Percentiles rank a stretch among this genome's conserved stretches.
Conservation (phyloP, 2,329 filamentous ascomycete species). For the Reticulascus tulasneorum region DNA sequence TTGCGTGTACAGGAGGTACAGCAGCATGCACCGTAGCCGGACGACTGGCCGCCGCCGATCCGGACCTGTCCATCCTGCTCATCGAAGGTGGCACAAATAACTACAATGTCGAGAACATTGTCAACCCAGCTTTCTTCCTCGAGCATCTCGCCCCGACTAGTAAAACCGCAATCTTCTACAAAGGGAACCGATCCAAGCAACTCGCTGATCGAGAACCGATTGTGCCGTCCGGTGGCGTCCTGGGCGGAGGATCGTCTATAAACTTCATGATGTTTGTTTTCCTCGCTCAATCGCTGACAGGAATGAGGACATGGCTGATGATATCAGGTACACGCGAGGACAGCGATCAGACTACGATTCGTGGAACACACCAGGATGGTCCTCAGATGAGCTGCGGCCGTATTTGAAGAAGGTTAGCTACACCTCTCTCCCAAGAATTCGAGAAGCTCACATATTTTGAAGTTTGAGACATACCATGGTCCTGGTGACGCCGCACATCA, state of each 20-base stretch:
- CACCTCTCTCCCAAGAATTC: background rate
- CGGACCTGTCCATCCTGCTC: conserved; percentile 44
- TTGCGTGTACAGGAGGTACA: conserved; percentile 36
- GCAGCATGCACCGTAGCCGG: conserved; percentile 45
- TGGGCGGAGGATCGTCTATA: conserved; percentile 48
- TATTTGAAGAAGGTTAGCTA: conserved; percentile 49
- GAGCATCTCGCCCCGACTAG: conserved; percentile 68
- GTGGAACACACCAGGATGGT: conserved; percentile 51
- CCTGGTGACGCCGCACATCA: conserved; percentile 27
- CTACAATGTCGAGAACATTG: conserved; percentile 42
- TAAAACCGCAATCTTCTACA: conserved; percentile 52
- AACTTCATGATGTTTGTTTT: conserved; percentile 36
- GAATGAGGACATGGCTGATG: too few species aligned
- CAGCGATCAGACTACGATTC: conserved; percentile 45
- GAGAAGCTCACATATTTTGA: too few species aligned
- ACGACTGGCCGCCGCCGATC: conserved; percentile 45
- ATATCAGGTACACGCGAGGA: conserved; percentile 39
- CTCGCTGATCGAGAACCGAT: conserved; percentile 38
- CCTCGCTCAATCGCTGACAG: too few species aligned
- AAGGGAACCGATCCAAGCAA: conserved; percentile 39
- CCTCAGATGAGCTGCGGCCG: conserved; percentile 44
- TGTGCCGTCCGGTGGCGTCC: conserved; percentile 36
- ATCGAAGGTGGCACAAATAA: conserved; percentile 53
- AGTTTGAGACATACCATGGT: conserved; percentile 22
- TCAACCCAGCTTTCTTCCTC: conserved; percentile 48